Percentiles rank a stretch among this genome's conserved stretches.
Conservation (phyloP, 345 rosid species). For the Rhizophora mangle region DNA sequence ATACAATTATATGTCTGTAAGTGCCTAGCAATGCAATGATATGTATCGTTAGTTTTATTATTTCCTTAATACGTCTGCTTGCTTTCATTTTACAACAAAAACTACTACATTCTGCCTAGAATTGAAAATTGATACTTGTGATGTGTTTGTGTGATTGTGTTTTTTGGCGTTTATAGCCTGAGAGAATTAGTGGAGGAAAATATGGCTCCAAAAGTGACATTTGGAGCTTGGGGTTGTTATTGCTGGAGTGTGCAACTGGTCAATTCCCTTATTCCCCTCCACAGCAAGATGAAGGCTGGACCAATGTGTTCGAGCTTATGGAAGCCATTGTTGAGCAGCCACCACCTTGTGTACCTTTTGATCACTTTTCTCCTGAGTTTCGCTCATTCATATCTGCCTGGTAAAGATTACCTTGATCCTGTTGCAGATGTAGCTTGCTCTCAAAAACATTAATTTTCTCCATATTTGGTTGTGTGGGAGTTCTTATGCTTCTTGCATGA, state of each 20-base stretch:
- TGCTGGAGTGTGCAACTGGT: slow-evolving; percentile 88
- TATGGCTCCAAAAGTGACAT: slow-evolving; percentile 81
- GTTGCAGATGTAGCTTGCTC: neutral
- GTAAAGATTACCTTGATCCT: slow-evolving; percentile 33
- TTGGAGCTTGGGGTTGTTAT: slow-evolving; percentile 91
- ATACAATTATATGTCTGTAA: slow-evolving; percentile 84
- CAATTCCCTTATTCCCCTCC: slow-evolving; percentile 79
- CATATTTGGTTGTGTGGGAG: neutral
- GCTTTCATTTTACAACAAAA: neutral
- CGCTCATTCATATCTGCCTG: slow-evolving; percentile 84
- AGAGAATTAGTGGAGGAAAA: slow-evolving; percentile 63
- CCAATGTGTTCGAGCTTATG: slow-evolving; percentile 77
- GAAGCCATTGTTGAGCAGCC: slow-evolving; percentile 80
- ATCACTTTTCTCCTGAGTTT: slow-evolving; percentile 70
- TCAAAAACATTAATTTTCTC: neutral
- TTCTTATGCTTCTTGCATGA: neutral
- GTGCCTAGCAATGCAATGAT: slow-evolving; percentile 21
- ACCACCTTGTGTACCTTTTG: slow-evolving; percentile 65
- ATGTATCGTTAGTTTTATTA: neutral
- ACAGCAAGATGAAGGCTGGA: slow-evolving; percentile 60
- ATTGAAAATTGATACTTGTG: neutral
- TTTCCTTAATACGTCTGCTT: neutral
- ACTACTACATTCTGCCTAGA: neutral
- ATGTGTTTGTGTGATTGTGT: neutral
- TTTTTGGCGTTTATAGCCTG: slow-evolving; percentile 52